A percentile compares a stretch with the other conserved stretches of the same genome.
Evolutionary conservation across 108 stramenopile genomes (phyloP).

Genomic region (Cylindrotheca fusiformis): DNA sequence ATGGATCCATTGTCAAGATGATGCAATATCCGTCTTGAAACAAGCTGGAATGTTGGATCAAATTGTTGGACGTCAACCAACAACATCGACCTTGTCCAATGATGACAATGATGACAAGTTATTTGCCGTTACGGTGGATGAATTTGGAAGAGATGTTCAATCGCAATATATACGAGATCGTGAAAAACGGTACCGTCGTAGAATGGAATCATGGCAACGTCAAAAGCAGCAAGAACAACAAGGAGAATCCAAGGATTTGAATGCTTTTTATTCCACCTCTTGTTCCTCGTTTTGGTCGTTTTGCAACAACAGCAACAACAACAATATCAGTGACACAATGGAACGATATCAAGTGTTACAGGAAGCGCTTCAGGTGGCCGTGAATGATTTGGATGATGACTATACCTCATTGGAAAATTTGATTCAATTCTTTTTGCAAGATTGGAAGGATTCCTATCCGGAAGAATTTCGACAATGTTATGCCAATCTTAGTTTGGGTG

Average conservation of each 20-base stretch:
- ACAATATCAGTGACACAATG: slow-evolving; percentile 19
- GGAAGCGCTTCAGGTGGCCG: slow-evolving; percentile 54
- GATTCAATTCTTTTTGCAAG: slow-evolving; percentile 36
- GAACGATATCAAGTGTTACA: slow-evolving; percentile 37
- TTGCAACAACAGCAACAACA: slow-evolving; percentile 18
- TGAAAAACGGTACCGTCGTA: slow-evolving; percentile 40
- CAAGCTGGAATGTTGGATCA: slow-evolving; percentile 34
- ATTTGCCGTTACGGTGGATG: slow-evolving; percentile 36
- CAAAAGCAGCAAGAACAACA: not conserved
- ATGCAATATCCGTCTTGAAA: slow-evolving; percentile 44
- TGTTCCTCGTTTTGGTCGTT: not conserved
- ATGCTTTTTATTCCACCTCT: not conserved
- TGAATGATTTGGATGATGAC: slow-evolving; percentile 57
- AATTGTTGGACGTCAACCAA: slow-evolving; percentile 46
- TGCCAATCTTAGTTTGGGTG: slow-evolving; percentile 66
- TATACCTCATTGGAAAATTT: slow-evolving; percentile 51
- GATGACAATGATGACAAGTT: not conserved
- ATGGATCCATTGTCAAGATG: slow-evolving; percentile 55
- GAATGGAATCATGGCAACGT: slow-evolving; percentile 18
- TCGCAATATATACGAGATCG: slow-evolving; percentile 54
- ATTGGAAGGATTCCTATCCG: slow-evolving; percentile 50
- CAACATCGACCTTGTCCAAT: not conserved
- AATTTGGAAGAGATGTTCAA: slow-evolving; percentile 79
- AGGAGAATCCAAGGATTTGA: not conserved
- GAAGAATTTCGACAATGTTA: slow-evolving; percentile 73